Percentiles rank a stretch among this genome's conserved stretches.
Conservation (phyloP, 2,329 filamentous ascomycete genomes). For the Pyrenophora teres region DNA sequence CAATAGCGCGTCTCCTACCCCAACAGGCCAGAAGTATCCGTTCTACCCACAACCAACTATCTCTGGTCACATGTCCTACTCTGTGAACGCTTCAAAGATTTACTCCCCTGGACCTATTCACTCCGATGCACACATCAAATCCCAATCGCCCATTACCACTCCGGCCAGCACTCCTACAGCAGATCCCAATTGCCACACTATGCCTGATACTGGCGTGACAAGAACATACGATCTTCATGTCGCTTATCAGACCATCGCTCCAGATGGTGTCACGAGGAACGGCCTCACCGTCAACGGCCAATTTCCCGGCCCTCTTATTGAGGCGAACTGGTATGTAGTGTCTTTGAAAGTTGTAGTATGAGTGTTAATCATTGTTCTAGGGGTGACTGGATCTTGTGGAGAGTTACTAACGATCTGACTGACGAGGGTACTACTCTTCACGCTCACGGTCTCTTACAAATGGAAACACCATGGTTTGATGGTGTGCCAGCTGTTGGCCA, state of each 20-base stretch:
- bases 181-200: constrained; percentile 24
- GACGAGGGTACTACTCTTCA: constrained; percentile 45
- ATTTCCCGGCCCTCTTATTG: constrained; percentile 40
- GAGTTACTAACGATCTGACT: constrained; percentile 37
- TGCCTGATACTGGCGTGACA: constrained; percentile 43
- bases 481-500: constrained; percentile 44
- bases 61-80: constrained; percentile 8
- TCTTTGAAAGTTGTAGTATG: neutral
- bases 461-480: constrained; percentile 43
- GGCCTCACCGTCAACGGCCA: constrained; percentile 39
- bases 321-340: constrained; percentile 33
- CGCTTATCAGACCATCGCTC: constrained; percentile 36
- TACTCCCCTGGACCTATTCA: constrained; percentile 4
- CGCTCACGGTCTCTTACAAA: constrained; percentile 42
- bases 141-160: neutral
- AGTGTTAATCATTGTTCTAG: constrained; percentile 15
- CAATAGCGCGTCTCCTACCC: constrained; percentile 6
- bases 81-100: constrained; percentile 13
- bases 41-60: constrained; percentile 14
- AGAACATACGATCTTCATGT: constrained; percentile 36
- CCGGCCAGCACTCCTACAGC: constrained; percentile 12
- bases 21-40: neutral
- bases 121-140: neutral
- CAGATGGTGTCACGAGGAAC: constrained; percentile 36
- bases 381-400: constrained; percentile 37